Evolutionary conservation across 345 rosid genomes (phyloP).

Genomic region (Eucalyptus shirleyi): DNA sequence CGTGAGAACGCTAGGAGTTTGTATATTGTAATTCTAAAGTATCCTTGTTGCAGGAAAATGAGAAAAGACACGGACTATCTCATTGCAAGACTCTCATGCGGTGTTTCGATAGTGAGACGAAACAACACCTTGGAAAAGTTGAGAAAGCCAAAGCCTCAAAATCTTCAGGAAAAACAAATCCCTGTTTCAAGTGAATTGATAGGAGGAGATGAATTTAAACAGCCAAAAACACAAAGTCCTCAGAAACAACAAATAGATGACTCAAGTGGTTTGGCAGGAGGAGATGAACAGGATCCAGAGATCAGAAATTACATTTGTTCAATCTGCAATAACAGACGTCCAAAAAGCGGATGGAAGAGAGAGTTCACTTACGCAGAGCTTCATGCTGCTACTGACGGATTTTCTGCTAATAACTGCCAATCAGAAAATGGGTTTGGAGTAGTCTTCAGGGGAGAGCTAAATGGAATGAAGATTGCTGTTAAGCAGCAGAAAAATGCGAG

Average conservation of each 20-base stretch:
- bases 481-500: constrained; percentile 41
- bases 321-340: constrained; percentile 35
- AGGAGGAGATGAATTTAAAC: not conserved
- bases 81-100: constrained; percentile 35
- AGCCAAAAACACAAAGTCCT: not conserved
- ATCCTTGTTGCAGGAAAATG: constrained; percentile 23
- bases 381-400: constrained; percentile 40
- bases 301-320: constrained; percentile 29
- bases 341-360: constrained; percentile 33
- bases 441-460: constrained; percentile 35
- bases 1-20: not conserved
- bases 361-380: constrained; percentile 51
- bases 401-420: constrained; percentile 18
- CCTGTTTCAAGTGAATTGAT: not conserved
- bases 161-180: not conserved
- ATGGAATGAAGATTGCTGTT: constrained; percentile 37
- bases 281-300: not conserved
- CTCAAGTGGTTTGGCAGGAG: not conserved
- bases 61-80: constrained; percentile 33
- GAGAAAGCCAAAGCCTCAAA: constrained; percentile 3
- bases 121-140: constrained; percentile 21
- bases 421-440: constrained; percentile 53
- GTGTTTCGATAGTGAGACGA: constrained; percentile 30
- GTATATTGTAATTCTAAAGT: not conserved
- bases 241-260: not conserved